Evolutionary conservation across 129 eudicot genomes (phyloP), one percentile per base, ranked within the genome.

Genomic region (Glebionis coronaria): DNA sequence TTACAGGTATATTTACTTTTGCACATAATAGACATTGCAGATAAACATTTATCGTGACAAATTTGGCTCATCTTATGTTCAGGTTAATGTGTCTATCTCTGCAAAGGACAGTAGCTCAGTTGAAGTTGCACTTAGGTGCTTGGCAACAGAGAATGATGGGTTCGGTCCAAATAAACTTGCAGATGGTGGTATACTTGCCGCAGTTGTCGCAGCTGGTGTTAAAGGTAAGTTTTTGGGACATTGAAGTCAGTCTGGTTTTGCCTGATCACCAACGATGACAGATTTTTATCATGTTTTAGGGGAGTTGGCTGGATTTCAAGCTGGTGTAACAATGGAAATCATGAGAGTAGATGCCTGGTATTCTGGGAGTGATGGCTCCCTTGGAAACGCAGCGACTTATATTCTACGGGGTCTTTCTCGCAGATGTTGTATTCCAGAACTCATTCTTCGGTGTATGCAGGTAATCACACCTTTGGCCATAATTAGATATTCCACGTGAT

Each of bases 301-400:
- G 55, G 99, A 93, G 84, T 92, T 93, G 71, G 82, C 77, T 11
- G 72, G 95, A 25, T 93, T 93, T 71, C 97, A 93, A 84, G 85
- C 89, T 62, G 97, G 99, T 66, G 93, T 89, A 31, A 93, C 99
- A 5, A 74, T 93, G 91, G 99, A 93, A 80, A 89, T 93, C 25
- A 84, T 93, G 40, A 76, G 87, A 64, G 71, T 93, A 64, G 99
- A 93, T 84, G 99, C 97, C 66, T 93, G 99, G 99, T 93, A 93
- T 76, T 86, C 84, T 12, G 69, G 69, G 57, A 73, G 42, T 72
- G 90, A 84, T 57, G 97, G 97, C 44, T 80, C 95, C 61, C 49
- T 80, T 40, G 91, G 83, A 73, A 90, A 55, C 38, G 84, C 97
- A 4, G 99, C 97, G 52, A 89, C 95, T 20, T 93, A 86, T 74